Percentiles rank a stretch among this genome's conserved stretches.
Evolutionary conservation across 352 stramenopile species (phyloP).

Genomic region (Globisporangium ultimum): DNA sequence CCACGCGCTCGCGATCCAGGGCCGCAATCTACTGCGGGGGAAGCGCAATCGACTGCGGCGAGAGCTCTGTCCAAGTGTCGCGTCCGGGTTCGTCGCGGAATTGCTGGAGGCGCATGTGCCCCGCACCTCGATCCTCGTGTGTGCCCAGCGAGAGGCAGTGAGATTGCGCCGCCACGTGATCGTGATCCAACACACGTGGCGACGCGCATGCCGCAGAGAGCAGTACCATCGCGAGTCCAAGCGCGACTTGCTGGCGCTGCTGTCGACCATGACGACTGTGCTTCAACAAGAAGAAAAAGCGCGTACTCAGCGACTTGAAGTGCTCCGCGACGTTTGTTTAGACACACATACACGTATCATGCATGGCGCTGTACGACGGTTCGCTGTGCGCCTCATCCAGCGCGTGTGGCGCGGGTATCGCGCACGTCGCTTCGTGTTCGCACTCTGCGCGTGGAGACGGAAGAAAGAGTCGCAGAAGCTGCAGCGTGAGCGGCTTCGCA

Average conservation of each 20-base stretch:
- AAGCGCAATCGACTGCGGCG: conserved; percentile 5
- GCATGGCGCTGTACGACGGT: conserved; percentile 13
- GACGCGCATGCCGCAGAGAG: conserved; percentile 12
- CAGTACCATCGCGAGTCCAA: conserved; percentile 18
- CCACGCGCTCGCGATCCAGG: conserved; percentile 8
- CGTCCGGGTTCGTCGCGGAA: not conserved
- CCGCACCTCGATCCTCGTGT: conserved; percentile 1
- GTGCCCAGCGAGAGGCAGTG: not conserved
- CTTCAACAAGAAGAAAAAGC: conserved; percentile 16
- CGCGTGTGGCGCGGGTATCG: conserved; percentile 54
- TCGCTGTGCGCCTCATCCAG: conserved; percentile 39
- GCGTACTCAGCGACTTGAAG: conserved; percentile 8
- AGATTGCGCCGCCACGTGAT: conserved; percentile 1
- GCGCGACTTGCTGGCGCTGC: conserved; percentile 19
- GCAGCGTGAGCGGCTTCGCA: conserved; percentile 30
- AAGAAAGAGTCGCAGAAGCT: conserved; percentile 19
- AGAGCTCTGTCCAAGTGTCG: conserved; percentile 3
- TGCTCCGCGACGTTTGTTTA: conserved; percentile 1
- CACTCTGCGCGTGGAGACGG: conserved; percentile 21
- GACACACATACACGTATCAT: conserved; percentile 12
- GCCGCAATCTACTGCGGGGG: conserved; percentile 5
- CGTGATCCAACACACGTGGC: conserved; percentile 28
- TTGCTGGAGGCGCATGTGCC: conserved; percentile 3
- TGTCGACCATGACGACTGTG: conserved; percentile 15
- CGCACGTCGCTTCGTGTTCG: conserved; percentile 22